Conservation (phyloP, 805 yeast species). For the Jamesozyma rosinii region DNA sequence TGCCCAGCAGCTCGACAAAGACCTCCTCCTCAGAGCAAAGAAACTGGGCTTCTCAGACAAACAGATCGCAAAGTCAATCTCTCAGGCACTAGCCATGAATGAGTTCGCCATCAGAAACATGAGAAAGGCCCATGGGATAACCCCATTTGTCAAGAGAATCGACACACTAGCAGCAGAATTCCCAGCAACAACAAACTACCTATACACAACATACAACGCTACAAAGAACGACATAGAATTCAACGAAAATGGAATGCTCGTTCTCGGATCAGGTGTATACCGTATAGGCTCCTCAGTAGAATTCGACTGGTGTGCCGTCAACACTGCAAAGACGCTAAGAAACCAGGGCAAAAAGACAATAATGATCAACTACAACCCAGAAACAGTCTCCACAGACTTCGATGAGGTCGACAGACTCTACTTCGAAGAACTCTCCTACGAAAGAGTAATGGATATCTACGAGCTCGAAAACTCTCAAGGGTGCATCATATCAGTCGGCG, state of each 20-base stretch:
- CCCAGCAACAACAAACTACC: constrained; percentile 93
- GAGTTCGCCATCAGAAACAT: constrained; percentile 77
- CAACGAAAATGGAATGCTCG: constrained; percentile 86
- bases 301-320: constrained; percentile 98
- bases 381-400: constrained; percentile 95
- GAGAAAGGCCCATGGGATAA: constrained; percentile 70
- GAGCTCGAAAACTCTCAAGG: constrained; percentile 86
- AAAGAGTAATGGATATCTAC: constrained; percentile 94
- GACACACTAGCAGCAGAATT: constrained; percentile 98
- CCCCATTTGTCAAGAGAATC: constrained; percentile 92
- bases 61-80: constrained; percentile 77
- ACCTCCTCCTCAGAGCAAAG: constrained; percentile 70
- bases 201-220: constrained; percentile 94
- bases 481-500: constrained; percentile 93
- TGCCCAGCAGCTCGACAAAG: constrained; percentile 52
- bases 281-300: constrained; percentile 97
- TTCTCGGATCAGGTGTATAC: constrained; percentile 97
- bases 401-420: constrained; percentile 96
- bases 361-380: constrained; percentile 97
- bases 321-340: constrained; percentile 90
- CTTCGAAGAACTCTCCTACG: constrained; percentile 90
- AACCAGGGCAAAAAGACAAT: constrained; percentile 80
- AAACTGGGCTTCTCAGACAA: constrained; percentile 91
- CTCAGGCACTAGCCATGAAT: constrained; percentile 33
- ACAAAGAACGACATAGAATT: constrained; percentile 73